These are phyloP conservation scores for Talaromyces sp. DNA, from an alignment of 2,329 filamentous ascomycete species.

Conservation along the genomic window DNA sequence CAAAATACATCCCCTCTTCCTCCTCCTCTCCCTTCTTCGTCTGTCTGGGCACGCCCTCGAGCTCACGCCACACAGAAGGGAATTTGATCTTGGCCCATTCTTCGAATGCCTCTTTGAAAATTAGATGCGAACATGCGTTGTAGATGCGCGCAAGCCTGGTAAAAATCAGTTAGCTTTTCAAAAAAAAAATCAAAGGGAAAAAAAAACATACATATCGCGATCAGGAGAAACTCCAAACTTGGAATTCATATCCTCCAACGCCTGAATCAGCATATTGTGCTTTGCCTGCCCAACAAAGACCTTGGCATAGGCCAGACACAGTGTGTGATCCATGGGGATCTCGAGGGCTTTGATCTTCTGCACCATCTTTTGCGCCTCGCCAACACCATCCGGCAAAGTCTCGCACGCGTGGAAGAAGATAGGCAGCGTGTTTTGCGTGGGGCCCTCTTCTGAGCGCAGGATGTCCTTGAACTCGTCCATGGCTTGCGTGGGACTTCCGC, in stretches of 20 bases:
- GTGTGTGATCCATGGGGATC: constrained; percentile 65
- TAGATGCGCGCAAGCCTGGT: constrained; percentile 67
- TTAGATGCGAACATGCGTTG: constrained; percentile 63
- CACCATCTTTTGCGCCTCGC: constrained; percentile 50
- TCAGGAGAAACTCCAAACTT: constrained; percentile 65
- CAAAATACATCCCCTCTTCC: constrained; percentile 29
- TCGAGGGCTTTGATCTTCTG: constrained; percentile 63
- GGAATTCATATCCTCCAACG: constrained; percentile 62
- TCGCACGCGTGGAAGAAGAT: constrained; percentile 79
- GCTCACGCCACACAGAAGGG: constrained; percentile 62
- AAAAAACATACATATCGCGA: constrained; percentile 60
- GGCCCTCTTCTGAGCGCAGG: constrained; percentile 76
- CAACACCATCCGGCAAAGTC: constrained; percentile 39
- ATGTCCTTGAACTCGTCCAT: constrained; percentile 82
- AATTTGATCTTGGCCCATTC: constrained; percentile 67
- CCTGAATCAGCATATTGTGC: constrained; percentile 60
- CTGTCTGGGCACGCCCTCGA: constrained; percentile 43
- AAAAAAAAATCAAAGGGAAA: neutral
- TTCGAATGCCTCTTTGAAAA: constrained; percentile 65
- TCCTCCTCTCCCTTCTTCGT: constrained; percentile 21
- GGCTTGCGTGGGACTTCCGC: constrained; percentile 60
- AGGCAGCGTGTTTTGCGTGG: constrained; percentile 72
- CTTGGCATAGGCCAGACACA: constrained; percentile 73
- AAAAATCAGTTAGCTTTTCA: neutral
- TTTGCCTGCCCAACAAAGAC: constrained; percentile 69